Base-by-base conservation (phyloP, 495 filamentous ascomycete genomes). In the Pyronema domesticum region DNA sequence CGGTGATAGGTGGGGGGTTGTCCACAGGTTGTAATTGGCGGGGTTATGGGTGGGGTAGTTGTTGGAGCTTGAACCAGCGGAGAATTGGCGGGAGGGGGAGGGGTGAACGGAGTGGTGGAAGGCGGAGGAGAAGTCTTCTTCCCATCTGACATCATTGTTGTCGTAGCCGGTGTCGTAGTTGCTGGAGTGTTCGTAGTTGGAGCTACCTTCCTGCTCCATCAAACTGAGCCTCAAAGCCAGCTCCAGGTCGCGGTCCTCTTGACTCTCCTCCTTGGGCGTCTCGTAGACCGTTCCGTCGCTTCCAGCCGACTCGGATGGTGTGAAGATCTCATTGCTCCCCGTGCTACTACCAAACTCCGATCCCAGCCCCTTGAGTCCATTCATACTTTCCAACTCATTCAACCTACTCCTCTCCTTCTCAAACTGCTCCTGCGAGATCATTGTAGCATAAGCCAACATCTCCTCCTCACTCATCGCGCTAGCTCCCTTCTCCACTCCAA, bases 401-500 rank as follows among this genome's bases (percentile, higher is more conserved):
- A 40, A 33, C 55, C 52, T 18, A 56, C 23, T 19, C 54, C 30
- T 14, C 51, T 58, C 1, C 57, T 13, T 23, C 52, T 73, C 69
- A 49, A 80, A 81, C 0, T 79, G 69, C 67, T 98, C 93, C 60
- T 89, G 76, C 46, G 86, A 94, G 15, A 98, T 69, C 72, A 96
- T 77, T 51, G 81, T 79, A 1, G 89, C 91, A 67, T 96, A 98
- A 10, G 80, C 82, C 34, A 98, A 58, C 40, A 89, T 77, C 61
- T 98, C 87, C 57, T 95, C 89, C 62, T 95, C 89, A 50, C 72
- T 86, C 14, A 88, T 71, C 10, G 83, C 86, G 8, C 82, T 76
- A 3, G 91, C 66, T 53, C 88, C 86, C 11, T 87, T 72, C 7
- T 86, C 86, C 59, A 95, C 93, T 37, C 93, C 77, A 19, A 78